A percentile compares a stretch with the other conserved stretches of the same genome.
These are phyloP conservation scores for Boletus tomentosulus DNA, from an alignment of 768 basidiomycete species.

Conservation along the genomic window DNA sequence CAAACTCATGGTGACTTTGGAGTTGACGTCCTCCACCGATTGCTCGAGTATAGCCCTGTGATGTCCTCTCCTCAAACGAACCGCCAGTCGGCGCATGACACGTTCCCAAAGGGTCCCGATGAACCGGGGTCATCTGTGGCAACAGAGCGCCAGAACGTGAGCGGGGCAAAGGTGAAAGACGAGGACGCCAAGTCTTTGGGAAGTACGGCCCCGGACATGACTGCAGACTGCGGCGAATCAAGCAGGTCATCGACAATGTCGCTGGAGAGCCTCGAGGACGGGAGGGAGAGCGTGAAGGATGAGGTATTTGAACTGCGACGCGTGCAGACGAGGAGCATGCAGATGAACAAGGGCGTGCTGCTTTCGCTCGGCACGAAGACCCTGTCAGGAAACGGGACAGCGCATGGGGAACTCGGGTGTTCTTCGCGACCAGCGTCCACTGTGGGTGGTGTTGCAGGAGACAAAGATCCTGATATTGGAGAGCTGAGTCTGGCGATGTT, in stretches of 20 bases:
- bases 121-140: neutral
- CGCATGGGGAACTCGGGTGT: neutral
- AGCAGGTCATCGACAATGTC: constrained; percentile 22
- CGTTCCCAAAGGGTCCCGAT: neutral
- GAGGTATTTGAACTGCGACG: constrained; percentile 43
- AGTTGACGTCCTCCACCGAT: constrained; percentile 12
- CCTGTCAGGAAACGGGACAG: constrained; percentile 1
- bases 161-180: constrained; percentile 1
- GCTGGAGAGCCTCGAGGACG: constrained; percentile 19
- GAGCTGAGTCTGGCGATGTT: constrained; percentile 25
- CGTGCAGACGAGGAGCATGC: constrained; percentile 47
- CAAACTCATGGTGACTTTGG: constrained; percentile 8
- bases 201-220: constrained; percentile 25
- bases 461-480: constrained; percentile 11
- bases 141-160: neutral
- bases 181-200: constrained; percentile 19
- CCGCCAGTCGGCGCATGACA: neutral
- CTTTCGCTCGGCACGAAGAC: constrained; percentile 29
- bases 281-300: constrained; percentile 19
- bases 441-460: neutral
- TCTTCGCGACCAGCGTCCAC: constrained; percentile 2
- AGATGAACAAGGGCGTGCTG: constrained; percentile 45
- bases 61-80: neutral
- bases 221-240: constrained; percentile 18
- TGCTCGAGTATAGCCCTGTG: constrained; percentile 8